These are phyloP conservation scores for Plasmodium gaboni DNA, from an alignment of 169 alveolate genomes.

Conservation along the genomic window DNA sequence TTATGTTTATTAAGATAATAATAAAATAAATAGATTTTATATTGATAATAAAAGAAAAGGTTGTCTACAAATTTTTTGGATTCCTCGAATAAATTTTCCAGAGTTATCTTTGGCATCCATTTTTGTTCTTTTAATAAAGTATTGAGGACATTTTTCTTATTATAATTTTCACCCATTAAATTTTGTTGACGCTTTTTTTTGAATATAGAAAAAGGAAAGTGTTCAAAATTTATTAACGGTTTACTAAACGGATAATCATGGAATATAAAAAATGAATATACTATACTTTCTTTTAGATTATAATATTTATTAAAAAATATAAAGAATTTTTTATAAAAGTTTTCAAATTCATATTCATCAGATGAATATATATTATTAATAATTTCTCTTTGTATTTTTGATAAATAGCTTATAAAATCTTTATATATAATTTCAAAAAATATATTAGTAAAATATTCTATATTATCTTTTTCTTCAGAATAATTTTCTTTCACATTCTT, in stretches of 20 bases:
- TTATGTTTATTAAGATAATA: slow-evolving; percentile 64
- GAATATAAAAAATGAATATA: slow-evolving; percentile 47
- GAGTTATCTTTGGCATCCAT: slow-evolving; percentile 71
- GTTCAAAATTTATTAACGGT: slow-evolving; percentile 35
- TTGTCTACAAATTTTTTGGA: slow-evolving; percentile 44
- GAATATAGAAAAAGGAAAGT: slow-evolving; percentile 34
- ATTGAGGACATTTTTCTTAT: slow-evolving; percentile 47
- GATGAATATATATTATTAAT: slow-evolving; percentile 5
- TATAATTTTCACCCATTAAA: slow-evolving; percentile 65
- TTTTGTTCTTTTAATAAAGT: slow-evolving; percentile 17
- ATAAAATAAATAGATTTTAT: slow-evolving; percentile 55
- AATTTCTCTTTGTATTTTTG: slow-evolving; percentile 45
- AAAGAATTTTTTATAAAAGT: slow-evolving; percentile 42
- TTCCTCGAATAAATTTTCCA: slow-evolving; percentile 53
- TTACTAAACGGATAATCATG: slow-evolving; percentile 71
- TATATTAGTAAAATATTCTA: slow-evolving; percentile 35
- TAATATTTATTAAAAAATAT: slow-evolving; percentile 34
- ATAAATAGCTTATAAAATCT: slow-evolving; percentile 46
- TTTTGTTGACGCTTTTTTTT: slow-evolving; percentile 29
- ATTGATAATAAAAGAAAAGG: slow-evolving; percentile 68
- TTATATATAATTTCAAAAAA: slow-evolving; percentile 74
- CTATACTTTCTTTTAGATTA: slow-evolving; percentile 49
- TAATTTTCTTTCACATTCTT: neutral
- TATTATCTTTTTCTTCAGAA: slow-evolving; percentile 7
- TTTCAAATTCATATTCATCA: slow-evolving; percentile 12